A percentile compares a stretch with the other conserved stretches of the same genome.
Conservation (phyloP, 177 flowering plant genomes). For the Vitis hybrid region DNA sequence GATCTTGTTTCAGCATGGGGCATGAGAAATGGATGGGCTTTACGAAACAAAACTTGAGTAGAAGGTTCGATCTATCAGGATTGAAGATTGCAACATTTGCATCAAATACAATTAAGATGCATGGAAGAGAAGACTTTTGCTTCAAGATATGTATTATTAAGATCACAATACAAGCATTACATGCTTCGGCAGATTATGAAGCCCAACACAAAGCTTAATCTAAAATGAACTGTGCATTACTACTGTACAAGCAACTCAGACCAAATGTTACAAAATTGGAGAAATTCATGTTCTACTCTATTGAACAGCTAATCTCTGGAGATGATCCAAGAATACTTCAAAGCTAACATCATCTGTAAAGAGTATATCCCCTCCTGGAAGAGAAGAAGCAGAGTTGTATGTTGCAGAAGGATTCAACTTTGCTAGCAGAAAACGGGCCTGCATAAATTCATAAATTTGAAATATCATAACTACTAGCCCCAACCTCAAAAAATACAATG, state of each 20-base stretch:
- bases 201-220: background rate
- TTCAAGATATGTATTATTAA: background rate
- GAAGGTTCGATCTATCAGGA: background rate
- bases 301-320: slow-evolving; percentile 94
- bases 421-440: slow-evolving; percentile 74
- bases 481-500: background rate
- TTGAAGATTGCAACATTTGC: background rate
- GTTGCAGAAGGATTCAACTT: slow-evolving; percentile 91
- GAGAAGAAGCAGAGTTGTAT: slow-evolving; percentile 59
- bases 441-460: slow-evolving; percentile 11
- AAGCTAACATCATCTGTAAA: slow-evolving; percentile 96
- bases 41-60: no score
- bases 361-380: slow-evolving; percentile 71
- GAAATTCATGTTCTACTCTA: slow-evolving; percentile 13
- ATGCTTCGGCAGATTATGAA: background rate
- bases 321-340: slow-evolving; percentile 92
- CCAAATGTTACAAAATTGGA: slow-evolving; percentile 29
- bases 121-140: background rate
- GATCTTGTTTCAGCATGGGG: no score
- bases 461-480: background rate
- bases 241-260: slow-evolving; percentile 30
- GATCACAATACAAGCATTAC: background rate
- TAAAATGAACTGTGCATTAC: background rate
- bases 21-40: no score
- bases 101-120: background rate